Evolutionary conservation across 2,329 filamentous ascomycete species (phyloP).

Genomic region (Aspergillus floridensis): DNA sequence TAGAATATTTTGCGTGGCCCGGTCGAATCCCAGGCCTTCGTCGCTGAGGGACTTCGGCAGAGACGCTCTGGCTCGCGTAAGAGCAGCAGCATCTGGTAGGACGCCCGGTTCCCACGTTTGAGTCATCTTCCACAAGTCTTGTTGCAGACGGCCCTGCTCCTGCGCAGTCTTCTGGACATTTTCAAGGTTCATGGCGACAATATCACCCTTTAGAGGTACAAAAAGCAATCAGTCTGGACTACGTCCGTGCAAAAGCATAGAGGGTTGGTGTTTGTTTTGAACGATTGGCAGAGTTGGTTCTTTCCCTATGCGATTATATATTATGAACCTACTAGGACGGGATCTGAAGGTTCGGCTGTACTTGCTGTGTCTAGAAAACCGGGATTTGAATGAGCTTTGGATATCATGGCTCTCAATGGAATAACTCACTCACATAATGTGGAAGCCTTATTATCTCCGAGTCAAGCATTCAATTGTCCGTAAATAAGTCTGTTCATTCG

Average conservation of each 20-base stretch:
- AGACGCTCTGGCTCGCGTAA: constrained; percentile 34
- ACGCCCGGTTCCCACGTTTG: constrained; percentile 31
- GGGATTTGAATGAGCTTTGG: not conserved
- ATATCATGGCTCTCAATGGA: not conserved
- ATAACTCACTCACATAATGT: not conserved
- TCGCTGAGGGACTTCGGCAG: constrained; percentile 30
- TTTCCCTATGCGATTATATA: not conserved
- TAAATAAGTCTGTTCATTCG: not conserved
- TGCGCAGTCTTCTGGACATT: constrained; percentile 7
- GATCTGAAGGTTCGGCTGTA: not conserved
- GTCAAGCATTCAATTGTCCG: not conserved
- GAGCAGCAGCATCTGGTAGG: constrained; percentile 29
- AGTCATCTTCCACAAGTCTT: constrained; percentile 31
- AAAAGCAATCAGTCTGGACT: not conserved
- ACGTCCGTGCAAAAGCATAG: no score
- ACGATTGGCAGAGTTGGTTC: not conserved
- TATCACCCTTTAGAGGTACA: not conserved
- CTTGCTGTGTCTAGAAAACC: not conserved
- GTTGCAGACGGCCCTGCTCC: constrained; percentile 22
- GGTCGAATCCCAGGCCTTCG: constrained; percentile 31
- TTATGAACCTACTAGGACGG: not conserved
- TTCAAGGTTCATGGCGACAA: constrained; percentile 14
- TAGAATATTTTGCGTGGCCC: constrained; percentile 39
- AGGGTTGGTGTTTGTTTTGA: no score
- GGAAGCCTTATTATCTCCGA: not conserved